Base-by-base conservation (phyloP, 345 rosid species). In the Ricinus communis region DNA sequence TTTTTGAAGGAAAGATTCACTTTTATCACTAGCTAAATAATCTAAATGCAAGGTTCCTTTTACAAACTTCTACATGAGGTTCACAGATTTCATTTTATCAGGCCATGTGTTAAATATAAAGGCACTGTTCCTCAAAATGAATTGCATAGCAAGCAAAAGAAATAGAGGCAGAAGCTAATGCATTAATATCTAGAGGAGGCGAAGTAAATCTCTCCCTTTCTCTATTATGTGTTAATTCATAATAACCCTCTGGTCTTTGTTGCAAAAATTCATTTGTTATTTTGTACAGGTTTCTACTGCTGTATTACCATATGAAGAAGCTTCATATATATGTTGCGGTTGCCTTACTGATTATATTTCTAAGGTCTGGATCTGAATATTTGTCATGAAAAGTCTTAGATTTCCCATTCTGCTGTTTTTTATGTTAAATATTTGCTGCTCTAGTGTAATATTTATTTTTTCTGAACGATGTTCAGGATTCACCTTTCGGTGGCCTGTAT, bases 61-160 rank as follows among this genome's bases (percentile, higher is more conserved):
- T 8, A 10, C 21, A 45, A 43, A 43, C 11, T 12, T 43, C 5
- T 43, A 8, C 19, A 53, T 54, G 27, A 47, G 28, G 41, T 65
- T 70, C 53, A 68, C 25, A 54, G 12, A 12, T 22, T 12, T 51
- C 16, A 13, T 49, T 76, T 78, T 77, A 53, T 69, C 86, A 85
- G 96, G 85, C 92, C 97, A 45, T 91, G 77, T 77, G 96, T 93
- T 75, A 96, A 93, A 81, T 93, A 89, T 74, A 88, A 85, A 63
- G 97, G 96, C 47, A 66, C 63, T 13, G 66, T 89, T 76, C 84
- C 86, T 8, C 92, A 80, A 69, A 79, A 59, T 74, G 90, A 82
- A 71, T 50, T 89, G 74, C 86, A 77, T 61, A 84, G 22, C 74
- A 88, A 88, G 80, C 88, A 69, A 79, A 70, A 70, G 92, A 87